Conservation (phyloP, 2,329 filamentous ascomycete species). For the Cladosporium cucumerinum region DNA sequence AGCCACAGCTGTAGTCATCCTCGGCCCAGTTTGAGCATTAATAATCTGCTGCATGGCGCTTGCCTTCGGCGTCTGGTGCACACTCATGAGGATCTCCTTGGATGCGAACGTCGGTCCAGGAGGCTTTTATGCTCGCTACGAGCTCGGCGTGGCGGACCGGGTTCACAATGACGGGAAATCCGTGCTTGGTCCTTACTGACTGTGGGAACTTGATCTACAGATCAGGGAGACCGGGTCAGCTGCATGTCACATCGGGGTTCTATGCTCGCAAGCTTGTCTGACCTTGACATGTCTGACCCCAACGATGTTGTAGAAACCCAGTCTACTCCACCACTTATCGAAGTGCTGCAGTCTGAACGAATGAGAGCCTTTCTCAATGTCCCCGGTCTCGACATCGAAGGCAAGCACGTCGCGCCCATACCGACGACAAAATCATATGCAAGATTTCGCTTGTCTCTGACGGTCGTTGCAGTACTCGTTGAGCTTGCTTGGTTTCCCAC, state of each 20-base stretch:
- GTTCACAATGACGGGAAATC: background rate
- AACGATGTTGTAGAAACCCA: background rate
- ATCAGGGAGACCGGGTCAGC: too few relatives aligned
- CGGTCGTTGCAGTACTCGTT: background rate
- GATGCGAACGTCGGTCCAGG: background rate
- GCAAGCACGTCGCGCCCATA: background rate
- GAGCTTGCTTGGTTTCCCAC: background rate
- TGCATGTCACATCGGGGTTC: too few relatives aligned
- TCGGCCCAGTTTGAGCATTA: background rate
- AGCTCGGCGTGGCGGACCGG: background rate
- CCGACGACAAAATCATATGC: background rate
- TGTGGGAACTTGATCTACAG: background rate
- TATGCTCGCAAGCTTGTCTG: too few relatives aligned
- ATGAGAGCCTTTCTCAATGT: background rate
- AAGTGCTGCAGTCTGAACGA: background rate
- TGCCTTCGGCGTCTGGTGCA: background rate
- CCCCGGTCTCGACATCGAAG: background rate
- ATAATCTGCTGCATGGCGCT: background rate
- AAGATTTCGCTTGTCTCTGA: background rate
- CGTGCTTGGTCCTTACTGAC: background rate
- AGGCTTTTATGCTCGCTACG: background rate
- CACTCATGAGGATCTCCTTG: background rate
- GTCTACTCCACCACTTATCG: background rate
- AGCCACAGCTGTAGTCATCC: background rate
- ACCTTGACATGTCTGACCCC: background rate